These are phyloP conservation scores for Hyaloscypha bicolor DNA, from an alignment of 495 filamentous ascomycete species.

Conservation along the genomic window DNA sequence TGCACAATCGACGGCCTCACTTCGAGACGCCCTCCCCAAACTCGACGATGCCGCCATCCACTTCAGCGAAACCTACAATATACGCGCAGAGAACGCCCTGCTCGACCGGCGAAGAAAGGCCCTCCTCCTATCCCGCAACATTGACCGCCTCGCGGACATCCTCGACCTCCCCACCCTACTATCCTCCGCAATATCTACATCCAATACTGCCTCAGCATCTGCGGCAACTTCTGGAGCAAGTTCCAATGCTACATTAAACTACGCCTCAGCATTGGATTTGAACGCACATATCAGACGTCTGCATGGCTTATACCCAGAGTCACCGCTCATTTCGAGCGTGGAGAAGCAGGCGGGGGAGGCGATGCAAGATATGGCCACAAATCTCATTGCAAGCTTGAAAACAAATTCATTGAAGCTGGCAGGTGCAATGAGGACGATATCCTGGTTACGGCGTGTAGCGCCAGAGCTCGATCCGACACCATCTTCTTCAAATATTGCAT, in stretches of 20 bases:
- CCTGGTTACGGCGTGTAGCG: constrained; percentile 85
- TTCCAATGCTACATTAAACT: constrained; percentile 56
- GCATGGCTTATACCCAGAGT: constrained; percentile 78
- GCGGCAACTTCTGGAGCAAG: constrained; percentile 45
- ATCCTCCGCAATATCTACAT: constrained; percentile 68
- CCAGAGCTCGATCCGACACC: constrained; percentile 66
- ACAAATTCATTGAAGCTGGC: constrained; percentile 82
- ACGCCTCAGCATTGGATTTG: constrained; percentile 88
- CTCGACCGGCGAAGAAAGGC: constrained; percentile 79
- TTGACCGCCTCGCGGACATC: constrained; percentile 87
- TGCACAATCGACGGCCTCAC: constrained; percentile 59
- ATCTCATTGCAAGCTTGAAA: constrained; percentile 78
- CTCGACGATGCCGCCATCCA: constrained; percentile 76
- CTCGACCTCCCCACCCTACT: constrained; percentile 89
- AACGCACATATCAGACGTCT: constrained; percentile 92
- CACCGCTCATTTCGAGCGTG: constrained; percentile 71
- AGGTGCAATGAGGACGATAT: constrained; percentile 86
- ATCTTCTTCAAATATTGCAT: constrained; percentile 16
- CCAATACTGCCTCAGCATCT: constrained; percentile 45
- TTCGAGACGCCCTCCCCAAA: constrained; percentile 72
- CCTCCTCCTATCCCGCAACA: constrained; percentile 83
- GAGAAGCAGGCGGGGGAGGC: constrained; percentile 78
- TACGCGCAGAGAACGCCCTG: constrained; percentile 69
- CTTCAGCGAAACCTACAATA: constrained; percentile 85
- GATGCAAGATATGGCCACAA: constrained; percentile 86